Evolutionary conservation across 805 yeast genomes (phyloP), one percentile per base, ranked within the genome.

Genomic region (Yarrowia yakushimensis): DNA sequence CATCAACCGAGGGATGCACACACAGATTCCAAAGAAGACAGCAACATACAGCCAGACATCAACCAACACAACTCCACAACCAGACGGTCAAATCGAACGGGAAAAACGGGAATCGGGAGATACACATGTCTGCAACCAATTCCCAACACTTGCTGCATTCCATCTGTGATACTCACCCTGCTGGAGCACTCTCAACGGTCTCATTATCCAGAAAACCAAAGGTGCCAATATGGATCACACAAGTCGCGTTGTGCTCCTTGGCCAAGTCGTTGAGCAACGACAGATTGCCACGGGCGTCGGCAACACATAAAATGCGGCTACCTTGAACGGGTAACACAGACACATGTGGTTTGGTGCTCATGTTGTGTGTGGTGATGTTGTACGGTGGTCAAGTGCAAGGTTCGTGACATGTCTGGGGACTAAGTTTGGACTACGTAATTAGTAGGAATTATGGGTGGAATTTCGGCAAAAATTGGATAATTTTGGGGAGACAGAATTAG

Each of bases 201-300:
- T 79, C 81, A 34, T 74, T 74, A 68, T 87, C 88, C 74, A 87
- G 83, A 70, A 88, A 86, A 12, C 96, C 96, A 75, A 87, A 87
- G 65, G 84, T 85, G n/a, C 93, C 92, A 4, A 90, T 84, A 69
- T 87, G 91, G 13, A 87, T 76, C 27, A 87, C 79, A 22, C 81
- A 67, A 41, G 79, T 78, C 3, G 87, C 88, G 0, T 72, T 64
- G 65, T 80, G 77, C 50, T 73, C 69, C 7, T 63, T 65, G 0
- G 85, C 87, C 31, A 85, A 76, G 30, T 69, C 72, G 69, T 85
- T 84, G 64, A 85, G 68, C 12, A 75, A 71, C 1, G 82, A 73
- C 23, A 85, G 70, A 62, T 82, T 78, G 9, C 79, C 88, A 27
- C 87, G 76, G 13, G 82, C 75, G 65, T 84, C 87, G 0, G 87